Base-by-base conservation (phyloP, 768 basidiomycete species). In the Termitomyces sp. region DNA sequence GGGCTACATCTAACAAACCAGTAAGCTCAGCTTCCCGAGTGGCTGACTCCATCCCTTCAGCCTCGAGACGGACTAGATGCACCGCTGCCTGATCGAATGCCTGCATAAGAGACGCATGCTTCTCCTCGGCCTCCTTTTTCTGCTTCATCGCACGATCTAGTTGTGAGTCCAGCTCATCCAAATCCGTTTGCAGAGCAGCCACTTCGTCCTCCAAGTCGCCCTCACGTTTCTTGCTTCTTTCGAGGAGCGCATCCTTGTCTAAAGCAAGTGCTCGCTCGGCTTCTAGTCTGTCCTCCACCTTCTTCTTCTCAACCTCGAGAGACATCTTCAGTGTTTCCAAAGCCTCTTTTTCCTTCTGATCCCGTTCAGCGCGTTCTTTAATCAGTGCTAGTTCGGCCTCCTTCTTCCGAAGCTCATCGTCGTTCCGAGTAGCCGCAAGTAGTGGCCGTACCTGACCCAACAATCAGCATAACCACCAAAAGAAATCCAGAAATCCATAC, bases 361-460 rank as follows among this genome's bases (percentile, higher is more conserved):
- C 96, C 29, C 88, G 82, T 67, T 95, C 92, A 0, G 92, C 93
- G 8, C 90, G 79, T 66, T 97, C 94, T 66, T 86, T 89, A 54
- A 86, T 81, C 48, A 94, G 74, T 1, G 81, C 75, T 13, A 98
- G 75, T 66, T 99, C 97, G 1, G 85, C 78, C 55, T 94, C 91
- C 69, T 96, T 96, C 70, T 83, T 81, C 16, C 90, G 81, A 5
- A 98, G 80, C 68, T 96, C 96, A 41, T 95, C 94, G 66, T 98
- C 96, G 61, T 85, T 90, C 18, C 94, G 79, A 1, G 96, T 96
- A 0, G 95, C 95, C 22, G 92, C 92, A 31, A 99, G 80, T 14
- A 98, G 71, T 0, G 97, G 97, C 34, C 95, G 90, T 20, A 99
- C 87, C 89, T 91, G 56, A 10, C n/a, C 46, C 22, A 56, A 41